Evolutionary conservation across 257 asterid genomes (phyloP), one percentile per base, ranked within the genome.

Genomic region (Linderniella brevidens): DNA sequence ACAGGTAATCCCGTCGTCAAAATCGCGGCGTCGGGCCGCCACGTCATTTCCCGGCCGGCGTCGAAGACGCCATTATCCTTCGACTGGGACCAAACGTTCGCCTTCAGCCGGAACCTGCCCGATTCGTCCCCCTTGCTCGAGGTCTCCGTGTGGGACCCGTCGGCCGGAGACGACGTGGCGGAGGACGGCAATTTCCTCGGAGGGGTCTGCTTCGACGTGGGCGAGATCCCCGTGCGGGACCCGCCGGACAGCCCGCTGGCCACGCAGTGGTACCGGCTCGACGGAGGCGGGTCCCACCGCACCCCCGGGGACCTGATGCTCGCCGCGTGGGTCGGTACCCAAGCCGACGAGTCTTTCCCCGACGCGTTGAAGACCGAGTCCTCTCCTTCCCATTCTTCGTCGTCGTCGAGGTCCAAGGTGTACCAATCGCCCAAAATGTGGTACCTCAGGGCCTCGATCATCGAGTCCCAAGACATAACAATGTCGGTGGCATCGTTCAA

Each of bases 231-330:
- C 6, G 86, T 88, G 19, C 69, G 95, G n/a, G 95, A 88, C 60
- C 98, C 94, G 15, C 98, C 98, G 1, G 98, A 88, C 59, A 80
- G 93, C 67, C 86, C 97, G 0, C 64, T 88, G 32, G 97, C 97
- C 5, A 93, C 95, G 16, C 97, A 78, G 55, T 88, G 97, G 97
- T 88, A 84, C 76, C 86, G 69, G 61, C 86, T 88, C 0, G 97
- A 84, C 47, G 88, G 93, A 38, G 74, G 90, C n/a, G 32, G 32
- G 32, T 25, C 32, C 32, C 32, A 6, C 32, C 4, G 32, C 19
- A 79, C 58, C 13, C 56, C 69, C 38, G 95, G 98, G 19, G 95
- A 88, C 41, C 38, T 88, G 48, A 93, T 83, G 68, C 67, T 88
- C 9, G 68, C 98, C 0, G 92, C 84, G 8, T 88, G 98, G 97